These are phyloP conservation scores for Aplosporella prunicola DNA, from an alignment of 2,329 filamentous ascomycete genomes.

Conservation along the genomic window DNA sequence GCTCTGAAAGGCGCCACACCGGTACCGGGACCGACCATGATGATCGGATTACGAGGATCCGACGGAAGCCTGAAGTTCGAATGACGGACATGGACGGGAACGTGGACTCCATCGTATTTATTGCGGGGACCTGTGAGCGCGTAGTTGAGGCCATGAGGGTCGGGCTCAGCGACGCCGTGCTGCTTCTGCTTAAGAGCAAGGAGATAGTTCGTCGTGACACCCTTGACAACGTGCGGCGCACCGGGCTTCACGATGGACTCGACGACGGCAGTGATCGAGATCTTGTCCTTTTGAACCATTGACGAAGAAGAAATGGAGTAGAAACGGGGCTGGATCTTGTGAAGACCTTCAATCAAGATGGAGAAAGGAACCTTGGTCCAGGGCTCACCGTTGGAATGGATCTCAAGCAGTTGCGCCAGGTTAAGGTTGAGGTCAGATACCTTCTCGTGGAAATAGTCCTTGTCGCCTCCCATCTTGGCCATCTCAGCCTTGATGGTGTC, in stretches of 20 bases:
- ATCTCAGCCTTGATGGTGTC: conserved; percentile 81
- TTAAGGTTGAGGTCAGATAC: conserved; percentile 76
- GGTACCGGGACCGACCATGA: conserved; percentile 93
- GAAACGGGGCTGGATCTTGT: conserved; percentile 94
- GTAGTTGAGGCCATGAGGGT: conserved; percentile 77
- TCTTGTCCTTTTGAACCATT: conserved; percentile 83
- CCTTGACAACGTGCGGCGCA: conserved; percentile 71
- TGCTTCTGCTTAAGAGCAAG: conserved; percentile 94
- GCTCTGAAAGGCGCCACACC: conserved; percentile 94
- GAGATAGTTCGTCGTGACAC: conserved; percentile 95
- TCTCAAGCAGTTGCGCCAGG: conserved; percentile 74
- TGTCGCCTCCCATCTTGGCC: conserved; percentile 79
- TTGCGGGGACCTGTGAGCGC: conserved; percentile 81
- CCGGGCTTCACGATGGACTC: conserved; percentile 73
- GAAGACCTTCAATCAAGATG: conserved; percentile 82
- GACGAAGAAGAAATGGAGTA: conserved; percentile 99
- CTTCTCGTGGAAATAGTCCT: conserved; percentile 88
- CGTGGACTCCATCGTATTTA: conserved; percentile 92
- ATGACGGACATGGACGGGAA: conserved; percentile 91
- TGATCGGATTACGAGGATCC: conserved; percentile 84
- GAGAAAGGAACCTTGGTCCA: conserved; percentile 90
- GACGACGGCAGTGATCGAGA: conserved; percentile 90
- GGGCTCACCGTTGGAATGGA: conserved; percentile 59
- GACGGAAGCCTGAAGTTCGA: conserved; percentile 99
- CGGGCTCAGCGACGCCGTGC: conserved; percentile 72